Conservation (phyloP, 352 stramenopile species). For the Pythium dissotocum region DNA sequence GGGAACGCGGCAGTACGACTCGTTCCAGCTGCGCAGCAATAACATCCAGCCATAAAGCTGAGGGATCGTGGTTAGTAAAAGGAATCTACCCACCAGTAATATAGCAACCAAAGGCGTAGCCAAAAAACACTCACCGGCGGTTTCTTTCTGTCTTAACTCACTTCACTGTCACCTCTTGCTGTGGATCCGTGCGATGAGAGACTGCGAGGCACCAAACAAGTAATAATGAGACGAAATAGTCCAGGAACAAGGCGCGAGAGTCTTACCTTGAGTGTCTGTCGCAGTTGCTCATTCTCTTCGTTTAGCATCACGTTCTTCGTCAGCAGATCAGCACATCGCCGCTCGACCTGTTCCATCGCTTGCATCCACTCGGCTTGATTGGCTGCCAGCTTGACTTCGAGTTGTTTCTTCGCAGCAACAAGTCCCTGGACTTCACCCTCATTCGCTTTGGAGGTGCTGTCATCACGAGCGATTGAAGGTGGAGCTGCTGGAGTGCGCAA, state of each 20-base stretch:
- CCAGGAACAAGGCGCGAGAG: background rate
- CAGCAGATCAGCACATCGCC: constrained; percentile 54
- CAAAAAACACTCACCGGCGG: background rate
- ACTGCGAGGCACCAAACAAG: constrained; percentile 2
- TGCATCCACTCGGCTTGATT: constrained; percentile 47
- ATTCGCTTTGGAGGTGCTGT: background rate
- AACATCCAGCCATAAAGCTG: constrained; percentile 72
- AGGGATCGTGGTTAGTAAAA: background rate
- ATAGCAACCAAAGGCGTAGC: background rate
- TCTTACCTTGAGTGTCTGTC: constrained; percentile 38
- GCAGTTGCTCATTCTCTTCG: constrained; percentile 60
- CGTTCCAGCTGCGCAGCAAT: constrained; percentile 89
- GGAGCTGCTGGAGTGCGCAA: constrained; percentile 5
- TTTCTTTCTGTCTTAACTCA: too few species aligned
- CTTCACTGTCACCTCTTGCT: constrained; percentile 8
- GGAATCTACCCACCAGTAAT: constrained; percentile 13
- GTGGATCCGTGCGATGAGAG: constrained; percentile 22
- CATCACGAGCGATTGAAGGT: background rate
- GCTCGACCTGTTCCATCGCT: constrained; percentile 53
- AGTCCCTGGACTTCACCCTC: constrained; percentile 2
- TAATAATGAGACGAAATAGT: background rate
- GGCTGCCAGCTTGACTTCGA: constrained; percentile 37
- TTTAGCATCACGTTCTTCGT: constrained; percentile 76
- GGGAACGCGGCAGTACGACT: constrained; percentile 89
- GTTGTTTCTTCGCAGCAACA: constrained; percentile 17